Conservation (phyloP, 1,284 basidiomycete species). For the Xanthoconium separans region DNA sequence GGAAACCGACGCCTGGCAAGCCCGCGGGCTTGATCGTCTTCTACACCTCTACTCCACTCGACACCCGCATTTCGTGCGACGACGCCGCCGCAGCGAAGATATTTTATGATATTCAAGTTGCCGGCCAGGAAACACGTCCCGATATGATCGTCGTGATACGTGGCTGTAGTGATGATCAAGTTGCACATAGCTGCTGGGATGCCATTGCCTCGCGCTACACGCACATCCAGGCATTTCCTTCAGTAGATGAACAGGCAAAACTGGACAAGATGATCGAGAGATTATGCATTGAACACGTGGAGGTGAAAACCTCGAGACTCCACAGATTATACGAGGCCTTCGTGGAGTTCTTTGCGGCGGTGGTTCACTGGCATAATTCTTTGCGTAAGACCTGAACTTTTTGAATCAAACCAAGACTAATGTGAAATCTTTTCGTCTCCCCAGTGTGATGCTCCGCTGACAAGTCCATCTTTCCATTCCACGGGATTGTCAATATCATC, state of each 20-base stretch:
- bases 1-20: not conserved
- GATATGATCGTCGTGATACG: constrained; percentile 3
- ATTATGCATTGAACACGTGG: not conserved
- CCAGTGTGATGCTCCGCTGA: not conserved
- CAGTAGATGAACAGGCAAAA: not conserved
- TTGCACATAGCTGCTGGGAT: not conserved
- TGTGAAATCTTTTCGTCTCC: not conserved
- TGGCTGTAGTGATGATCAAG: not conserved
- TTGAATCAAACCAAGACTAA: not conserved
- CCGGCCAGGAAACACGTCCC: not conserved
- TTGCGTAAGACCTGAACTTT: not conserved
- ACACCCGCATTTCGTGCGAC: not conserved
- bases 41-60: not conserved
- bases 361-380: not conserved
- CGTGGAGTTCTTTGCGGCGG: not conserved
- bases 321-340: not conserved
- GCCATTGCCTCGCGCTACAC: not conserved
- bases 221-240: not conserved
- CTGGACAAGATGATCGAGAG: constrained; percentile 1
- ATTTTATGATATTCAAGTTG: not conserved
- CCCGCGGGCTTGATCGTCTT: constrained; percentile 1
- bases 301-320: not conserved
- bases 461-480: not conserved
- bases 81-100: not conserved
- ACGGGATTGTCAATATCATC: not conserved